These are phyloP conservation scores for Ramularia collo-cygni DNA, from an alignment of 2,329 filamentous ascomycete genomes.

Conservation along the genomic window DNA sequence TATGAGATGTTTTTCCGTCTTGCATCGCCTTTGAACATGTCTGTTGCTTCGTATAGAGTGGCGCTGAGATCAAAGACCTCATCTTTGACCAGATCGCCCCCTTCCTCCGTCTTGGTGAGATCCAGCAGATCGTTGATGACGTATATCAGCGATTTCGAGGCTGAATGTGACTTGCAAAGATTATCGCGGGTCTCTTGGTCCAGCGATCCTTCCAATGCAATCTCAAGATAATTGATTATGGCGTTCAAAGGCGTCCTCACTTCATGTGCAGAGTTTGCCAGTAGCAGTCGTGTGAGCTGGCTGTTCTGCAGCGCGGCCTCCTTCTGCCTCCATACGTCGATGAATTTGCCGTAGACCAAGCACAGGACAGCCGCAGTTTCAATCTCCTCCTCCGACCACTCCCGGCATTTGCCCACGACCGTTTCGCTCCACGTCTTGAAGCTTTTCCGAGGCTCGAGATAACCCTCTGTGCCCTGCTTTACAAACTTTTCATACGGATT, in stretches of 20 bases:
- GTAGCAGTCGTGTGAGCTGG: slow-evolving; percentile 67
- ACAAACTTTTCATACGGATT: slow-evolving; percentile 78
- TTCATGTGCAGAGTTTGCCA: slow-evolving; percentile 87
- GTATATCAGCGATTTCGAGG: slow-evolving; percentile 86
- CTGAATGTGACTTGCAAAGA: slow-evolving; percentile 75
- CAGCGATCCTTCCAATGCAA: slow-evolving; percentile 72
- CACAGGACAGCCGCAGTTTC: slow-evolving; percentile 85
- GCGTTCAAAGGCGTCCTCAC: slow-evolving; percentile 86
- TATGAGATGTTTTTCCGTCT: slow-evolving; percentile 69
- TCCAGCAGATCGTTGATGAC: slow-evolving; percentile 90
- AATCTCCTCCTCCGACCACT: slow-evolving; percentile 84
- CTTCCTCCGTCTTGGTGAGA: slow-evolving; percentile 80
- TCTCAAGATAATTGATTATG: slow-evolving; percentile 91
- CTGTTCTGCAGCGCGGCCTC: slow-evolving; percentile 77
- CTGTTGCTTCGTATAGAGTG: slow-evolving; percentile 70
- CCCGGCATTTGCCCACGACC: slow-evolving; percentile 71
- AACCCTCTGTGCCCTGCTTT: slow-evolving; percentile 64
- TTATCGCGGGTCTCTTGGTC: slow-evolving; percentile 82
- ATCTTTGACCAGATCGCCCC: slow-evolving; percentile 69
- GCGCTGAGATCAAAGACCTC: slow-evolving; percentile 67
- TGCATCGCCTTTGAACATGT: slow-evolving; percentile 66
- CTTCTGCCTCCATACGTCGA: slow-evolving; percentile 88
- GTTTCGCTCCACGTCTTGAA: slow-evolving; percentile 79
- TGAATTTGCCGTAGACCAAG: slow-evolving; percentile 82
- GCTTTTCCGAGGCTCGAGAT: slow-evolving; percentile 69